Evolutionary conservation across 352 stramenopile genomes (phyloP).

Genomic region (Phytophthora sp.): DNA sequence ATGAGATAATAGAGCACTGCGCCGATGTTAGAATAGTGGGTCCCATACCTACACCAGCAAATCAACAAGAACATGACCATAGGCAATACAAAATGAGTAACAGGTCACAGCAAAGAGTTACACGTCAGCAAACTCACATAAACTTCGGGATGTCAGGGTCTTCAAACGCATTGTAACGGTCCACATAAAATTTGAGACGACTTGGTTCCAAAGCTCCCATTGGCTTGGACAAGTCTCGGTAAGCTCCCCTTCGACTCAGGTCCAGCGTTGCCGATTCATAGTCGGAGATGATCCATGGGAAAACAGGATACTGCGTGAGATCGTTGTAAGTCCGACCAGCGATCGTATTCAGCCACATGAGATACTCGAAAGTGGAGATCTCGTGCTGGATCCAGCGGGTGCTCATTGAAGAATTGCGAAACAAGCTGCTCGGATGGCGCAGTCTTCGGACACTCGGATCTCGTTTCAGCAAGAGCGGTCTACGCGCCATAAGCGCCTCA

Average conservation of each 20-base stretch:
- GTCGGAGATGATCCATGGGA: conserved; percentile 91
- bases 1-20: conserved; percentile 99
- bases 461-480: conserved; percentile 66
- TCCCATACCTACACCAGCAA: conserved; percentile 72
- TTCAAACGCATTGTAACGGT: conserved; percentile 93
- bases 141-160: conserved; percentile 90
- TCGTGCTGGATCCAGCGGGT: conserved; percentile 81
- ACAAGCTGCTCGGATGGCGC: conserved; percentile 81
- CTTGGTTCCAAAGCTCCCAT: conserved; percentile 96
- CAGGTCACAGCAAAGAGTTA: too few relatives aligned
- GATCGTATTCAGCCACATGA: conserved; percentile 93
- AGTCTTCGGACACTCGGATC: conserved; percentile 80
- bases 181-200: conserved; percentile 93
- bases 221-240: conserved; percentile 97
- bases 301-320: conserved; percentile 96
- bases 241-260: conserved; percentile 77
- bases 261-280: conserved; percentile 84
- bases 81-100: conserved; percentile 1
- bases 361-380: conserved; percentile 97
- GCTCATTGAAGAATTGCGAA: conserved; percentile 78
- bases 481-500: conserved; percentile 64
- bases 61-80: conserved; percentile 4
- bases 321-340: conserved; percentile 92
- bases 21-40: conserved; percentile 92
- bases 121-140: conserved; percentile 60